Base-by-base conservation (phyloP, 2,329 filamentous ascomycete genomes). In the Pseudopyrenochaeta lycopersici region DNA sequence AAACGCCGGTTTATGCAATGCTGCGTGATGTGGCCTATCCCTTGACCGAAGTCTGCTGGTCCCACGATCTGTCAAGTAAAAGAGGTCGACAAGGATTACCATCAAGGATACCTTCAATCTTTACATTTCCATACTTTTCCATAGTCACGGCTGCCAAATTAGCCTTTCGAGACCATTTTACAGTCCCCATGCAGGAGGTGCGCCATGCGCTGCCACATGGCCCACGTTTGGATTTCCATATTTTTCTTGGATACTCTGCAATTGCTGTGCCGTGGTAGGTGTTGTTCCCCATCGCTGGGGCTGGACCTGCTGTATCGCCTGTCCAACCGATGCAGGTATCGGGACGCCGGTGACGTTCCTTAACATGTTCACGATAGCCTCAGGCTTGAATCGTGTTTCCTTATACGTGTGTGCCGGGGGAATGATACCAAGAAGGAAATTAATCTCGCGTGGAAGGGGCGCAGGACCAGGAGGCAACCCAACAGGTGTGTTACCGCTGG, bases 401-500 rank as follows among this genome's bases (percentile, higher is more conserved):
- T 88, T 86, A 75, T 96, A 97, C 7, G 85, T 82, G 20, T 89
- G 85, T 1, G 90, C 84, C 1, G 86, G 82, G 0, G 92, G 92
- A 11, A 96, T 88, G 56, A 93, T 88, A 62, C 88, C 87, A 10
- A 96, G 80, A 3, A 80, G 65, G 61, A 77, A 75, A 29, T 72
- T 77, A 54, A 80, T 70, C 49, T 27, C 23, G 9, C 23, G 23
- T 27, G 23, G 23, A 27, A 27, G 23, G 23, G 23, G 23, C 23
- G 9, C 23, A 27, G 23, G 23, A 9, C 87, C 84, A 35, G 90
- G 86, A 23, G 94, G 91, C 32, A 97, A 50, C 14, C 60, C 57
- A 2, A 71, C 54, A 12, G 70, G 69, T 30, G 68, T 72, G 50
- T 63, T 68, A 17, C 66, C 66, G 18, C 63, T 27, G 23, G 23